Conservation (phyloP, 306 rosid species). For the Elaeagnus macrophylla region DNA sequence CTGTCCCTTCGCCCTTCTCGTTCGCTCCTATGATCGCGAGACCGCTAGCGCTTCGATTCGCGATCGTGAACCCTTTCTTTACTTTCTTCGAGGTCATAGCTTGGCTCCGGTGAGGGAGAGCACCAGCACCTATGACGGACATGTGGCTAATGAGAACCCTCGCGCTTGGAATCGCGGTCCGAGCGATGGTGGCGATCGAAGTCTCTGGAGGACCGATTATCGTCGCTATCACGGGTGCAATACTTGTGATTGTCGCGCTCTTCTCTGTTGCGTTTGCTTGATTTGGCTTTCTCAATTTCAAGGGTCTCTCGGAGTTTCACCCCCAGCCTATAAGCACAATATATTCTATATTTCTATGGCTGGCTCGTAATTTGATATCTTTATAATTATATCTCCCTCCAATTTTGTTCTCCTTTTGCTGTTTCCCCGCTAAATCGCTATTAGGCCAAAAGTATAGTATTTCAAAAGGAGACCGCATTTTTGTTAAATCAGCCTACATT, state of each 20-base stretch:
- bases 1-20: conserved; percentile 49
- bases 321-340: too few species aligned
- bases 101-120: conserved; percentile 25
- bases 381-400: too few species aligned
- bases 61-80: conserved; percentile 11
- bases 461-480: too few species aligned
- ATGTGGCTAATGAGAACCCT: conserved; percentile 30
- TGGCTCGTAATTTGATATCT: too few species aligned
- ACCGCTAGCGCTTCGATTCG: conserved; percentile 35
- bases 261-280: conserved; percentile 44
- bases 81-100: conserved; percentile 11
- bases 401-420: too few species aligned
- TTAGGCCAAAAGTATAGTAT: too few species aligned
- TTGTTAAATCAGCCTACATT: too few species aligned
- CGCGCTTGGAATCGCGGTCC: conserved; percentile 43
- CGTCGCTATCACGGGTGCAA: conserved; percentile 26
- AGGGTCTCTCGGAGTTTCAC: conserved; percentile 55
- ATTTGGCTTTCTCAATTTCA: conserved; percentile 59
- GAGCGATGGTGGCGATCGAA: conserved; percentile 50
- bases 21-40: conserved; percentile 25
- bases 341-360: too few species aligned
- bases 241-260: conserved; percentile 34
- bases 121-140: conserved; percentile 43
- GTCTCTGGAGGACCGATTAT: conserved; percentile 29
- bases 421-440: too few species aligned